Evolutionary conservation across 495 filamentous ascomycete species (phyloP).

Genomic region (Hypoxylon cercidicola): DNA sequence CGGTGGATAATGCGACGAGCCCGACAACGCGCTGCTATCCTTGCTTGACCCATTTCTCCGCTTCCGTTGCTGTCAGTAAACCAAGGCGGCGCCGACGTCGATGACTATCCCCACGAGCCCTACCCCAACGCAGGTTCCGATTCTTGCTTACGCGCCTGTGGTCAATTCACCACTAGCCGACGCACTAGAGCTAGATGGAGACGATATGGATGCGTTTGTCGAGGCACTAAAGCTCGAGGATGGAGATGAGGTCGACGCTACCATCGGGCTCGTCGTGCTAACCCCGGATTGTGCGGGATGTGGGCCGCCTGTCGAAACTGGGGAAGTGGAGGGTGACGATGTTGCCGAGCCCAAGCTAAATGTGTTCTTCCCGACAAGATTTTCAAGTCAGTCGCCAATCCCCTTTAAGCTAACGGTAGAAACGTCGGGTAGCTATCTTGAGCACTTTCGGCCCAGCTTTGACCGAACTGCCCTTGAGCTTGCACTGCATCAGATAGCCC

Average conservation of each 20-base stretch:
- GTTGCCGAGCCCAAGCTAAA: slow-evolving; percentile 23
- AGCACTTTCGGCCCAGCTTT: slow-evolving; percentile 12
- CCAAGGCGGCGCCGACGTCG: slow-evolving; percentile 3
- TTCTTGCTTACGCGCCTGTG: slow-evolving; percentile 21
- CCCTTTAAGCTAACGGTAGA: slow-evolving; percentile 9
- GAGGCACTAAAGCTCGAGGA: too few relatives aligned
- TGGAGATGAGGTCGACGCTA: not conserved
- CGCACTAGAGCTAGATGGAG: slow-evolving; percentile 12
- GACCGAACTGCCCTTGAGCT: slow-evolving; percentile 1
- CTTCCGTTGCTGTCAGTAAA: slow-evolving; percentile 6
- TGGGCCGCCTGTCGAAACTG: slow-evolving; percentile 1
- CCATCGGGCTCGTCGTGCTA: slow-evolving; percentile 2
- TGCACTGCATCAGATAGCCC: too few relatives aligned
- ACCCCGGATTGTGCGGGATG: slow-evolving; percentile 24
- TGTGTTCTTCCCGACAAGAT: slow-evolving; percentile 23
- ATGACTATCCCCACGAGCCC: slow-evolving; percentile 15
- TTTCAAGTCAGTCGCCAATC: slow-evolving; percentile 2
- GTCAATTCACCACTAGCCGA: slow-evolving; percentile 11
- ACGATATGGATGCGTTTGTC: not conserved
- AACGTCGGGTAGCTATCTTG: slow-evolving; percentile 3
- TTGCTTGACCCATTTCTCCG: slow-evolving; percentile 5
- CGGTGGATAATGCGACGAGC: slow-evolving; percentile 28
- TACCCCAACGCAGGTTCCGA: slow-evolving; percentile 26
- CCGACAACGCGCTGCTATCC: not conserved
- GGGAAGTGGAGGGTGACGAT: slow-evolving; percentile 17